Conservation (phyloP, 352 stramenopile genomes). For the Pythium scleroteichum region DNA sequence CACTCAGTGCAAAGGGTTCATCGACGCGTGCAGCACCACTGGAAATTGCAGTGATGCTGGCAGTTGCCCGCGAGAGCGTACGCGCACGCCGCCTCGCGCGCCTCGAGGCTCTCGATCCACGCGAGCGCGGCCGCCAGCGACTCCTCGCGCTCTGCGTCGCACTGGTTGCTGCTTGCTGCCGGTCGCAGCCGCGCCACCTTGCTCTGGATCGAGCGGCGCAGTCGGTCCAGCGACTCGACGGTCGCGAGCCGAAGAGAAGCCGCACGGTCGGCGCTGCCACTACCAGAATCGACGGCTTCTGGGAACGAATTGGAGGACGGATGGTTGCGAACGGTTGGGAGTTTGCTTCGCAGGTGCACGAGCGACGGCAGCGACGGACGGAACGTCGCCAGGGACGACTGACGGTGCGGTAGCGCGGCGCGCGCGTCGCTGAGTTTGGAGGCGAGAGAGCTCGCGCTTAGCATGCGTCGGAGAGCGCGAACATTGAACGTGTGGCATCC, state of each 20-base stretch:
- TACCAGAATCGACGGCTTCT: not conserved
- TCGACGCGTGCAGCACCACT: too few species aligned
- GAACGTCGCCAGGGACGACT: slow-evolving; percentile 2
- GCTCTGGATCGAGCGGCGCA: not conserved
- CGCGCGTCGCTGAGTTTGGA: slow-evolving; percentile 11
- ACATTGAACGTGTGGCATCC: too few species aligned
- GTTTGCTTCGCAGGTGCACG: not conserved
- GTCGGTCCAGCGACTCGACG: too few species aligned
- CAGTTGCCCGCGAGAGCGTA: slow-evolving; percentile 9
- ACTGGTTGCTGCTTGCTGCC: slow-evolving; percentile 5
- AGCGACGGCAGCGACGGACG: slow-evolving; percentile 7
- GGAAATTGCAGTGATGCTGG: not conserved
- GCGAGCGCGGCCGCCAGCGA: slow-evolving; percentile 3
- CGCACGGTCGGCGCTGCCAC: not conserved
- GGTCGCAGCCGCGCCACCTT: not conserved
- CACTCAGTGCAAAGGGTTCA: too few species aligned
- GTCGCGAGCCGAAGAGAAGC: too few species aligned
- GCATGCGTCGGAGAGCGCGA: not conserved
- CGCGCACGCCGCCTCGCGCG: slow-evolving; percentile 1
- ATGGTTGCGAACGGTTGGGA: too few species aligned
- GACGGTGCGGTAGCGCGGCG: slow-evolving; percentile 8
- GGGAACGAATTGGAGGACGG: too few species aligned
- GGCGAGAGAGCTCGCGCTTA: not conserved
- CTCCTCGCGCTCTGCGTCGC: not conserved
- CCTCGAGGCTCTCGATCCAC: slow-evolving; percentile 12